A percentile compares a stretch with the other conserved stretches of the same genome.
Conservation (phyloP, 768 basidiomycete genomes). For the Suillus americanus region DNA sequence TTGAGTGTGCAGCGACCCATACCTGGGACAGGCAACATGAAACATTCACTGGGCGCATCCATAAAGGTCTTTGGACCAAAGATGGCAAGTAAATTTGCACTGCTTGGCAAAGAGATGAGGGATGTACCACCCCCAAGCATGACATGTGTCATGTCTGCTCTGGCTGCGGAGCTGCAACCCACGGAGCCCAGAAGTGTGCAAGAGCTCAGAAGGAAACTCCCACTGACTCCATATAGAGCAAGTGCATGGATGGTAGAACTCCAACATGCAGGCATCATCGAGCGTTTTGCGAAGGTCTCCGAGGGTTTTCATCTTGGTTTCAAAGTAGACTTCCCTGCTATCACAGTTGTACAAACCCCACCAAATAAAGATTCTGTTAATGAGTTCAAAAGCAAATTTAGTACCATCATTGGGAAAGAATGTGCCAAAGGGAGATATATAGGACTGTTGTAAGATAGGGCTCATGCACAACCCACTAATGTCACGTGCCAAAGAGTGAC, state of each 20-base stretch:
- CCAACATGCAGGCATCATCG: rapidly evolving
- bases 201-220: not conserved
- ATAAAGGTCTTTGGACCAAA: constrained; percentile 17
- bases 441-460: too few species aligned
- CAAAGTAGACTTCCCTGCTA: constrained; percentile 10
- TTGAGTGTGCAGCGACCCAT: too few species aligned
- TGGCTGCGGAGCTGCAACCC: constrained; percentile 34
- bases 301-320: constrained; percentile 4
- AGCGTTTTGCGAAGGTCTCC: not conserved
- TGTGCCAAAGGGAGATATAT: too few species aligned
- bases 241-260: constrained; percentile 8
- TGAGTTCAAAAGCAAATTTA: too few species aligned
- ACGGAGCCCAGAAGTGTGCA: constrained; percentile 27
- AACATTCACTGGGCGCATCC: not conserved
- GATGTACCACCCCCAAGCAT: constrained; percentile 27
- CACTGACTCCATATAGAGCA: constrained; percentile 2
- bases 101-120: constrained; percentile 30
- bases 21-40: not conserved
- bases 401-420: too few species aligned
- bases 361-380: too few species aligned
- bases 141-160: constrained; percentile 37
- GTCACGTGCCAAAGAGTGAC: too few species aligned
- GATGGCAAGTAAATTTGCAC: constrained; percentile 27
- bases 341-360: too few species aligned
- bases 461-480: too few species aligned